A percentile compares a stretch with the other conserved stretches of the same genome.
These are phyloP conservation scores for Hansenula lynferdii DNA, from an alignment of 1,139 yeast genomes.

Conservation along the genomic window DNA sequence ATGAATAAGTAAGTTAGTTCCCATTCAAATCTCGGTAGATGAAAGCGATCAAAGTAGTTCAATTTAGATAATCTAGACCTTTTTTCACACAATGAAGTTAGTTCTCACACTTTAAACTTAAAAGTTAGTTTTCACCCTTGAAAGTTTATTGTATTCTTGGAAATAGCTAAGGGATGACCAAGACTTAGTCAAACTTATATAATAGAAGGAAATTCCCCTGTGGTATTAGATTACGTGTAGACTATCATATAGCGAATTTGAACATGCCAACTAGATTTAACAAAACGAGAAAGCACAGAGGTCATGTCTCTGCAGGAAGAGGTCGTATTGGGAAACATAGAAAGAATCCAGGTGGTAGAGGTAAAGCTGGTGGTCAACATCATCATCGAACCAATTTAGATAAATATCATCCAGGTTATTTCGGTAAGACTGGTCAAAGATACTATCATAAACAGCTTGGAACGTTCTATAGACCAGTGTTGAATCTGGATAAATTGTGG, in stretches of 20 bases:
- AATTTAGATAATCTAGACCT: too few relatives aligned
- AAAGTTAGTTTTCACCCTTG: too few relatives aligned
- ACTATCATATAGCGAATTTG: too few relatives aligned
- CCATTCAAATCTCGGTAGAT: too few relatives aligned
- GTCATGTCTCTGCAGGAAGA: constrained; percentile 99
- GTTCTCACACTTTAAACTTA: too few relatives aligned
- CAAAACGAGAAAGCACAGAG: constrained; percentile 99
- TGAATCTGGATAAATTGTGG: constrained; percentile 99
- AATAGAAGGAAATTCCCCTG: too few relatives aligned
- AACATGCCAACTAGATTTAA: constrained; percentile 99
- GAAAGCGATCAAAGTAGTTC: too few relatives aligned
- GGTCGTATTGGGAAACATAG: constrained; percentile 99
- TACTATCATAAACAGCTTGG: constrained; percentile 96
- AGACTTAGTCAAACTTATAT: too few relatives aligned
- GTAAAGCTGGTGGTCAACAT: constrained; percentile 99
- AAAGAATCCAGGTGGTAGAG: constrained; percentile 99
- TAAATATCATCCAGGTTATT: constrained; percentile 99
- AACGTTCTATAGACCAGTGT: constrained; percentile 98
- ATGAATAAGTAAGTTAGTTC: neutral
- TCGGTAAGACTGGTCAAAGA: constrained; percentile 99
- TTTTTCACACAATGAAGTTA: too few relatives aligned
- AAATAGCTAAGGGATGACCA: too few relatives aligned
- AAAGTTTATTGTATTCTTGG: too few relatives aligned
- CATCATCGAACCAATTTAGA: constrained; percentile 99
- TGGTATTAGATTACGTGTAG: too few relatives aligned